Base-by-base conservation (phyloP, 1,284 basidiomycete genomes). In the Sporisorium graminicola region DNA sequence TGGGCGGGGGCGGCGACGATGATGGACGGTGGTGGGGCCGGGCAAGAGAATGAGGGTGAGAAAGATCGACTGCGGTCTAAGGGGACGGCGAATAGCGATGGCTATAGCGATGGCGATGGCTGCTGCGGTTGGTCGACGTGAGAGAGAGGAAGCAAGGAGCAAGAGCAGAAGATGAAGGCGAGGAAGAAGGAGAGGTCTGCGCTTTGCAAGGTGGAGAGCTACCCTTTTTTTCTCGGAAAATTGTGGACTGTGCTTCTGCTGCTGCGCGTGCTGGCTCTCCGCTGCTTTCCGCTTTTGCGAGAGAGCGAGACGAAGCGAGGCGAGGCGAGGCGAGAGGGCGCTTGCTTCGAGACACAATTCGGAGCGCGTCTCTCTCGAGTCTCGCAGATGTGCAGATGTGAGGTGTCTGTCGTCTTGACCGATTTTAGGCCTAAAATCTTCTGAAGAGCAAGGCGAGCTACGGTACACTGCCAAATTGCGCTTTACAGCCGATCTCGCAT, bases 241-340 rank as follows among this genome's bases (percentile, higher is more conserved):
- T 40, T 51, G 29, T 37, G 51, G 27, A 49, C 47, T 29, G 31
- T 51, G 29, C 50, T 51, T 27, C n/a, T 51, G 27, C 46, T 24
- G 12, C 8, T 9, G 40, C 44, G 29, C 29, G 5, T 31, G 29
- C 29, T 33, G 27, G 29, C n/a, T 13, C 16, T 14, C 24, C 13
- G 3, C 47, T 31, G 16, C 29, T 9, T 50, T 8, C 46, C 5
- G 22, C 29, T n/a, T 50, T 35, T 35, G n/a, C 50, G 50, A 51
- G 50, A 27, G 29, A 22, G 24, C 51, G n/a, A 31, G 18, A 18
- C 37, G 16, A 35, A 12, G 31, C 31, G 13, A 35, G 29, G n/a
- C n/a, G n/a, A 24, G 18, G 22, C 50, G 18, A 29, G 35, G 13
- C 35, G n/a, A n/a, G 35, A 50, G 24, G 18, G 24, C 44, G 44